Evolutionary conservation across 1,139 yeast genomes (phyloP).

Genomic region (Nakaseomyces nivariensis): DNA sequence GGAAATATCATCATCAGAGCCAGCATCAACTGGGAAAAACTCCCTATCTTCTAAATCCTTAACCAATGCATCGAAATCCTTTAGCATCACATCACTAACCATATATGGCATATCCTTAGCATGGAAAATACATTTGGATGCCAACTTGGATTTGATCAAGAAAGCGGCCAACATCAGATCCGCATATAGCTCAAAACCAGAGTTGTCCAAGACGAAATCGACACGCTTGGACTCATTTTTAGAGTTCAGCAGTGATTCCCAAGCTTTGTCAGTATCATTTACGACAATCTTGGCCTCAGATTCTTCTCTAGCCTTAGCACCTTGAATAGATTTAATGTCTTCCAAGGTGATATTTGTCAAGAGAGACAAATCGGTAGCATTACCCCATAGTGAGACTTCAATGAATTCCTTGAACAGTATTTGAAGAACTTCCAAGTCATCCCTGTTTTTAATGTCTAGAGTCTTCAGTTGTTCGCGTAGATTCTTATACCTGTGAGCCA

Average conservation of each 20-base stretch:
- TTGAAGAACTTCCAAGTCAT: conserved; percentile 41
- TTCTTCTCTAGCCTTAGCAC: conserved; percentile 73
- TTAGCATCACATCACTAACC: conserved; percentile 88
- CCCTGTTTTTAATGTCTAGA: conserved; percentile 13
- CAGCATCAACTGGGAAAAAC: conserved; percentile 41
- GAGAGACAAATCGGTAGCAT: conserved; percentile 88
- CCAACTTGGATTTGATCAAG: conserved; percentile 60
- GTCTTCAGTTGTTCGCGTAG: conserved; percentile 28
- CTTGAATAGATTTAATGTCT: conserved; percentile 85
- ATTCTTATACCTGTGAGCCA: conserved; percentile 59
- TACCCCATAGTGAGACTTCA: conserved; percentile 94
- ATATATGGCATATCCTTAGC: conserved; percentile 93
- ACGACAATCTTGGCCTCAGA: conserved; percentile 75
- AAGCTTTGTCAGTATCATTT: conserved; percentile 64
- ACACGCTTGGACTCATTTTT: conserved; percentile 36
- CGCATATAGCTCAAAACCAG: conserved; percentile 90
- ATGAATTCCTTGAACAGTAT: conserved; percentile 66
- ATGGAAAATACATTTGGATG: conserved; percentile 60
- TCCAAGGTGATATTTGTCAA: conserved; percentile 77
- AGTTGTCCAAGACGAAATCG: conserved; percentile 85
- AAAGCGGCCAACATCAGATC: conserved; percentile 71
- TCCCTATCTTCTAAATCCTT: conserved; percentile 44
- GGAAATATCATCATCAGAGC: conserved; percentile 34
- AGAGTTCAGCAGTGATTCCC: conserved; percentile 39
- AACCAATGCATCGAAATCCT: conserved; percentile 58